Percentiles rank a stretch among this genome's conserved stretches.
Evolutionary conservation across 768 basidiomycete genomes (phyloP).

Genomic region (Ramaria rubella): DNA sequence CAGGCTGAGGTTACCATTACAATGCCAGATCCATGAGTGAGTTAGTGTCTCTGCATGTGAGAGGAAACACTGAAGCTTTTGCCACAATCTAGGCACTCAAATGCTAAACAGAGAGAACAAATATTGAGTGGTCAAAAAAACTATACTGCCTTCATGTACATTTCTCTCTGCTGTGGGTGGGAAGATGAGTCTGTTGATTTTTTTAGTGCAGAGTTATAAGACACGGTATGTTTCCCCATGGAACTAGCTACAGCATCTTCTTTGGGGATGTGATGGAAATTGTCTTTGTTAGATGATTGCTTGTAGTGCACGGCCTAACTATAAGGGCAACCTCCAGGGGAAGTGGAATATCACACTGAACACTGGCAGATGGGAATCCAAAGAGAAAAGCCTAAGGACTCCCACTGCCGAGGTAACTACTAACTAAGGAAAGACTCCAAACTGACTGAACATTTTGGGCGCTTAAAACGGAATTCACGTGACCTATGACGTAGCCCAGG

Average conservation of each 20-base stretch:
- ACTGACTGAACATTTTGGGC: no score
- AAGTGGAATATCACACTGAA: no score
- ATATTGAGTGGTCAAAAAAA: background rate
- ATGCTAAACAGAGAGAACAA: background rate
- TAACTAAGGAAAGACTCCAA: no score
- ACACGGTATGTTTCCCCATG: slow-evolving; percentile 5
- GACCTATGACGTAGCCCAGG: no score
- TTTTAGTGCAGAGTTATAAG: no score
- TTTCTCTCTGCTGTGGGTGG: slow-evolving; percentile 10
- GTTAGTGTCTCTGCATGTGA: slow-evolving; percentile 10
- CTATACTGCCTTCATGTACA: slow-evolving; percentile 2
- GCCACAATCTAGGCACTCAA: slow-evolving; percentile 8
- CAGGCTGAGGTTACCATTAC: no score
- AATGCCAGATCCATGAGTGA: background rate
- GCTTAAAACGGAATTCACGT: no score
- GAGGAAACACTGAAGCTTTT: slow-evolving; percentile 9
- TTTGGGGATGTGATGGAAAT: slow-evolving; percentile 6
- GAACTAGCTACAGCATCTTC: slow-evolving; percentile 6
- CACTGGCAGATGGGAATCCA: no score
- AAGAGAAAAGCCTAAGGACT: no score
- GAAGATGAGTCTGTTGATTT: slow-evolving; percentile 7
- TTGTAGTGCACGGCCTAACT: no score
- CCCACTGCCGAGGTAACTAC: no score
- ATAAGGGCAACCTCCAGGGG: no score
- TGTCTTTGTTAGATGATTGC: slow-evolving; percentile 6